Percentiles rank a stretch among this genome's conserved stretches.
Evolutionary conservation across 345 rosid genomes (phyloP).

Genomic region (Conringia planisiliqua): DNA sequence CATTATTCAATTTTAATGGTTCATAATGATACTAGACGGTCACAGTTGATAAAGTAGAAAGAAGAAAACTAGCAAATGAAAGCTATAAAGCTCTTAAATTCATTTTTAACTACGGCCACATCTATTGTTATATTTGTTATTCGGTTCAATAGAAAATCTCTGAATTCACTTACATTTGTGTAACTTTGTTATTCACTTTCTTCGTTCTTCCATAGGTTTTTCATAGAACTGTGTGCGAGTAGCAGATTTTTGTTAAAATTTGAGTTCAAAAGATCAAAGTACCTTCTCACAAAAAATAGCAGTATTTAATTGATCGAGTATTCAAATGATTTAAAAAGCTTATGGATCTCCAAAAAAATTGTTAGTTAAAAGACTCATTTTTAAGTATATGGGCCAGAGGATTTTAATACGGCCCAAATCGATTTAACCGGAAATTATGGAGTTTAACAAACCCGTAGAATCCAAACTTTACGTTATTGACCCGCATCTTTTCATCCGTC

Average conservation of each 20-base stretch:
- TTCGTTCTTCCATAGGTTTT: too few species aligned
- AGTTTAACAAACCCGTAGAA: not conserved
- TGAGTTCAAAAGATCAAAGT: too few species aligned
- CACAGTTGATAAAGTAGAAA: not conserved
- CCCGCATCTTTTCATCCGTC: not conserved
- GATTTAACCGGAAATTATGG: not conserved
- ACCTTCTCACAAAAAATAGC: too few species aligned
- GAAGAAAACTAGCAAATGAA: not conserved
- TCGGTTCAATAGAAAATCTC: not conserved
- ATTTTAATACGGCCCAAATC: not conserved
- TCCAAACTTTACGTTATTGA: not conserved
- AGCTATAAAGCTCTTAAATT: not conserved
- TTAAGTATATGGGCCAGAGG: not conserved
- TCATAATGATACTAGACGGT: not conserved
- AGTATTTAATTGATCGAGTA: too few species aligned
- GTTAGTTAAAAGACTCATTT: not conserved
- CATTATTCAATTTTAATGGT: not conserved
- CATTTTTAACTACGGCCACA: not conserved
- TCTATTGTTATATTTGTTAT: not conserved
- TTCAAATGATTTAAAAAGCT: not conserved
- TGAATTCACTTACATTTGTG: not conserved
- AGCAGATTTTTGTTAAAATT: too few species aligned
- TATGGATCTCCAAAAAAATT: not conserved
- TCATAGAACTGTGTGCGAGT: too few species aligned
- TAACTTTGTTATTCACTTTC: not conserved